A percentile compares a stretch with the other conserved stretches of the same genome.
These are phyloP conservation scores for Centella asiatica DNA, from an alignment of 129 eudicot species.

Conservation along the genomic window DNA sequence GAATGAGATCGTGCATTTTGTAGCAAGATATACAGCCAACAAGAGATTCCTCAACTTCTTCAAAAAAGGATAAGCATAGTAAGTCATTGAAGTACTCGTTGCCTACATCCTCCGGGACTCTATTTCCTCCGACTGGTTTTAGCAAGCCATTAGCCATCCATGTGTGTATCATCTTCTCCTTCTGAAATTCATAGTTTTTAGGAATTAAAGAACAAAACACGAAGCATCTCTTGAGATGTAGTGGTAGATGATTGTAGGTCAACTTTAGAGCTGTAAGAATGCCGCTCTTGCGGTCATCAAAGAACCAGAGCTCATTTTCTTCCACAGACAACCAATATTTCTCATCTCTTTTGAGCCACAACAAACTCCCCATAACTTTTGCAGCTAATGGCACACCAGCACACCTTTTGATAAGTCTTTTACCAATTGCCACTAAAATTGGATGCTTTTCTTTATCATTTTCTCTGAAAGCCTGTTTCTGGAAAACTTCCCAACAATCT, in stretches of 20 bases:
- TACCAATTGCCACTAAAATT: conserved; percentile 23
- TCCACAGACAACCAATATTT: conserved; percentile 21
- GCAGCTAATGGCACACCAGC: conserved; percentile 34
- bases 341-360: conserved; percentile 21
- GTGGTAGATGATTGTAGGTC: conserved; percentile 31
- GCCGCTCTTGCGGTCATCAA: conserved; percentile 5
- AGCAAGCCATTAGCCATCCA: conserved; percentile 39
- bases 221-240: conserved; percentile 28
- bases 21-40: neutral
- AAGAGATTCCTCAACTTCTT: conserved; percentile 10
- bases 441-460: conserved; percentile 10
- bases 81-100: conserved; percentile 22
- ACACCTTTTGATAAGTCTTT: conserved; percentile 20
- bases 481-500: conserved; percentile 22
- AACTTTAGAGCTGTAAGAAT: conserved; percentile 20
- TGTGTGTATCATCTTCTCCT: conserved; percentile 20
- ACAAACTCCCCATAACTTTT: conserved; percentile 22
- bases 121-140: conserved; percentile 5
- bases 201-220: conserved; percentile 23
- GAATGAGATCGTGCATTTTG: conserved; percentile 28
- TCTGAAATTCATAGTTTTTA: conserved; percentile 13
- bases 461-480: conserved; percentile 16
- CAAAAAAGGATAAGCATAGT: conserved; percentile 24
- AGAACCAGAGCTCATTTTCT: conserved; percentile 23
- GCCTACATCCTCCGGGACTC: conserved; percentile 18